Conservation (phyloP, 1,284 basidiomycete species). For the Cryptococcus sp. region DNA sequence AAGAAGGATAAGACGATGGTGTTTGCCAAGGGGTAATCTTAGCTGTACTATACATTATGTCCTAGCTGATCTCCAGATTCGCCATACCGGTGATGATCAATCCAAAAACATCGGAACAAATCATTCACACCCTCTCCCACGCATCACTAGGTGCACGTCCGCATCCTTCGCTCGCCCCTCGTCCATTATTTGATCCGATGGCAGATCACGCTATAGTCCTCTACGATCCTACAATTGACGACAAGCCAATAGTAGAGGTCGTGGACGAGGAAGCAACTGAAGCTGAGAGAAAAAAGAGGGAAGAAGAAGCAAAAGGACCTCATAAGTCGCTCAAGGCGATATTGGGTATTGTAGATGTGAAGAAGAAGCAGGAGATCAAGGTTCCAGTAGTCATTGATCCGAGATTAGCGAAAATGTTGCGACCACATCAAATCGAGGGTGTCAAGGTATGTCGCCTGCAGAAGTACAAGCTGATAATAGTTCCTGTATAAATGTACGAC, state of each 20-base stretch:
- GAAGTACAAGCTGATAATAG: constrained; percentile 35
- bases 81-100: constrained; percentile 82
- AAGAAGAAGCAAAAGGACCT: constrained; percentile 63
- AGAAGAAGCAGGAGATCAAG: constrained; percentile 66
- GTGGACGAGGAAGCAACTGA: constrained; percentile 47
- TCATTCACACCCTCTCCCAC: constrained; percentile 64
- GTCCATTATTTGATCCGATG: constrained; percentile 95
- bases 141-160: constrained; percentile 82
- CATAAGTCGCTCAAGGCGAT: constrained; percentile 87
- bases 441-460: constrained; percentile 66
- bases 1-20: constrained; percentile 71
- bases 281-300: constrained; percentile 62
- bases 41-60: too few species aligned
- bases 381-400: constrained; percentile 98
- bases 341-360: constrained; percentile 65
- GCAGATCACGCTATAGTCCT: constrained; percentile 95
- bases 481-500: constrained; percentile 95
- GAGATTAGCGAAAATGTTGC: constrained; percentile 73
- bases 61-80: constrained; percentile 58
- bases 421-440: constrained; percentile 97
- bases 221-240: constrained; percentile 94
- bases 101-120: constrained; percentile 63
- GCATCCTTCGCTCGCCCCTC: constrained; percentile 74
- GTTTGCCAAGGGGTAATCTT: constrained; percentile 49
- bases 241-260: constrained; percentile 73